Percentiles rank a stretch among this genome's conserved stretches.
phyloP scores from a whole-genome alignment of 169 alveolate species.

The Sarcocystis neurona region DNA sequence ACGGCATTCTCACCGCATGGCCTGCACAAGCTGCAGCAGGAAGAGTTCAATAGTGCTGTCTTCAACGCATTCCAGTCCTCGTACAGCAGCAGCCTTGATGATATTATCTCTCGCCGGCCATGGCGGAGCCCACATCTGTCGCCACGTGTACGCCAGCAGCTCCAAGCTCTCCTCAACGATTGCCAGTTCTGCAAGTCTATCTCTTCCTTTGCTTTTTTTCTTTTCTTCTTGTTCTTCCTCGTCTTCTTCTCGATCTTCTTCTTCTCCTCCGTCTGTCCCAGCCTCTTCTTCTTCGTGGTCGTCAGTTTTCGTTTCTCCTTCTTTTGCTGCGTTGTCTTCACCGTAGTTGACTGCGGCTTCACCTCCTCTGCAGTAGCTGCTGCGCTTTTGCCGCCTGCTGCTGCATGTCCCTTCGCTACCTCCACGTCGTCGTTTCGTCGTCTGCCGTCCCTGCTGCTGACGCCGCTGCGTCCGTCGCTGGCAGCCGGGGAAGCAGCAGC shows the following conservation, averaged over 20 bases:
- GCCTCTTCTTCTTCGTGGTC: not conserved
- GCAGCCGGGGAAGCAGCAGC: too few relatives aligned
- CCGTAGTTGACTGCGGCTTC: not conserved
- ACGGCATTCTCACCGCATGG: constrained; percentile 10
- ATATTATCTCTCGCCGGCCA: not conserved
- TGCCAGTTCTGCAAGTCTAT: not conserved
- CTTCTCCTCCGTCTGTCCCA: not conserved
- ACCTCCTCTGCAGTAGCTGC: not conserved
- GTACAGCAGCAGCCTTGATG: constrained; percentile 4
- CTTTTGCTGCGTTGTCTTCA: not conserved
- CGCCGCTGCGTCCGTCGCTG: too few relatives aligned
- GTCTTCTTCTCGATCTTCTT: not conserved
- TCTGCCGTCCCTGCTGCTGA: too few relatives aligned
- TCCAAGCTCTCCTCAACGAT: not conserved
- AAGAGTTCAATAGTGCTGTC: constrained; percentile 7
- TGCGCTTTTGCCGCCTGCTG: too few relatives aligned
- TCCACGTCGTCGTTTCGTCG: too few relatives aligned
- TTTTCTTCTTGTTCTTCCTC: not conserved
- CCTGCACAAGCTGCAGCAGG: constrained; percentile 32
- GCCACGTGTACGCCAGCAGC: not conserved
- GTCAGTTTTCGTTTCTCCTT: not conserved
- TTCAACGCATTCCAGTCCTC: not conserved
- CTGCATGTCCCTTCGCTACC: not conserved
- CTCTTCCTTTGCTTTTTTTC: not conserved
- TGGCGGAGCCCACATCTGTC: not conserved